Base-by-base conservation (phyloP, 495 filamentous ascomycete species). In the Margaritispora aquatica region DNA sequence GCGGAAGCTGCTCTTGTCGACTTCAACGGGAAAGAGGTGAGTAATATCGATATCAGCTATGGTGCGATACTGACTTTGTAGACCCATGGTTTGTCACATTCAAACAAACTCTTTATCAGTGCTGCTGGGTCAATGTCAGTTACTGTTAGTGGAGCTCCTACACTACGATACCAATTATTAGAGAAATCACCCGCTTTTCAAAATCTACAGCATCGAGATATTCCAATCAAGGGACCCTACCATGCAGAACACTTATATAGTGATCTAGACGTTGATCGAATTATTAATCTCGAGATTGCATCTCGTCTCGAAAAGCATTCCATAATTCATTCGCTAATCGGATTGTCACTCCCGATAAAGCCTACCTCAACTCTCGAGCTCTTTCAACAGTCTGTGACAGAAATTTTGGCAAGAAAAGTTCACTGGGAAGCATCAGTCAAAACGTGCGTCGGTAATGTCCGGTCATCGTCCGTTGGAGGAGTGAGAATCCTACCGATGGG, bases 171-270 rank as follows among this genome's bases (percentile, higher is more conserved):
- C 36, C 66, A 77, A 2, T 75, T 93, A 24, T 78, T 87, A 61
- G 73, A 80, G 29, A 75, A 70, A 22, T 74, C 24, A 62, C 41
- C 24, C 20, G 19, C 31, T 20, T 62, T 62, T 26, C 31, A 54
- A 26, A 78, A 49, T 71, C 79, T 54, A 50, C 84, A 84, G 65
- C 78, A 78, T 1, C 77, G 80, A 5, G 78, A 78, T 15, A 84
- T 88, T 46, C 84, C 88, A 0, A 84, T 95, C 22, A 84, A 86
- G 58, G 90, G 86, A 1, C 88, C 90, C 1, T 95, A 90, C 65
- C 91, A 96, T 73, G 89, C 90, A 7, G 65, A 76, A 0, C 89
- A 95, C 69, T 71, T 96, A 13, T 75, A 90, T 71, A 75, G 74
- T 21, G 11, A 17, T 8, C 27, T 22, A 27, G 54, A 55, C 26